Base-by-base conservation (phyloP, 1,284 basidiomycete genomes). In the Papiliotrema terrestris region DNA sequence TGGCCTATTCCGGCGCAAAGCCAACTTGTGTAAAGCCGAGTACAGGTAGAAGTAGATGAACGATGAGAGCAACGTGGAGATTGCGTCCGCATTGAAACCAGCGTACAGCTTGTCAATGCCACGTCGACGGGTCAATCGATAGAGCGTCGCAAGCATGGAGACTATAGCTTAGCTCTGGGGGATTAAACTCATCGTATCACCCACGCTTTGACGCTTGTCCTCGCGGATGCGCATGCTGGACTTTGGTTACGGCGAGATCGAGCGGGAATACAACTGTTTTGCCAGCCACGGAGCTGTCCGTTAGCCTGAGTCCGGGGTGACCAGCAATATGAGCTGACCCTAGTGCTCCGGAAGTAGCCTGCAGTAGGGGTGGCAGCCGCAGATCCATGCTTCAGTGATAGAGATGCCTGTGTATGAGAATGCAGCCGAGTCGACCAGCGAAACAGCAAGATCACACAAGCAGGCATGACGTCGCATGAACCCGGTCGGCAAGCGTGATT, bases 221-320 rank as follows among this genome's bases (percentile, higher is more conserved):
- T 25, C 49, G 22, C 37, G 53, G 54, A 32, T 54, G 29, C 39
- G 53, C 59, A 37, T 60, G 60, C 59, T 80, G 79, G 26, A 69
- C 56, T 5, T 66, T 59, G 0, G 78, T 78, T 1, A 77, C 76
- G 46, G 78, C 68, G 2, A 79, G 72, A 54, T 81, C 80, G 17
- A 80, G 68, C 11, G 80, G 80, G 57, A 78, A 81, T 22, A 79
- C 76, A 45, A 80, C 65, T 1, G 72, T 73, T 62, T 79, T 80
- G 45, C 71, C 73, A 9, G 78, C 70, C 20, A 73, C 70, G 0
- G 75, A 75, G 14, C 69, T 69, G 19, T 32, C 19, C n/a, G 51
- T 54, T 19, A 54, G 45, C 23, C 23, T 1, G 17, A 37, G n/a
- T 19, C 13, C 14, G 20, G 15, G 15, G 5, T 3, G 23, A 38